phyloP scores from a whole-genome alignment of 768 basidiomycete species.

The Leccinum aurantiacum region DNA sequence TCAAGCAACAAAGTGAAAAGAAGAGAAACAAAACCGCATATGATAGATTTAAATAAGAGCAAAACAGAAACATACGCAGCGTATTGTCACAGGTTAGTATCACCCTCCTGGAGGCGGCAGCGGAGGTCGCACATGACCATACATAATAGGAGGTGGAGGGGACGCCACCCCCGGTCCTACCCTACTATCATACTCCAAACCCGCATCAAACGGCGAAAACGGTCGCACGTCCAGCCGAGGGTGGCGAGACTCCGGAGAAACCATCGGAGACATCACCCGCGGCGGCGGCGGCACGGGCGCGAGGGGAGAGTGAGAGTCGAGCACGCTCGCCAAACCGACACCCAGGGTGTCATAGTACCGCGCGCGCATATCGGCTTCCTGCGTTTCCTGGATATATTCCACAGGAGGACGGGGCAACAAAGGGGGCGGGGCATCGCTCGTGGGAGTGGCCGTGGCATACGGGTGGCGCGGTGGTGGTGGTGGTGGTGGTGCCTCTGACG shows the following conservation, averaged over 20 bases:
- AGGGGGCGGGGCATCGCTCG: slow-evolving; percentile 44
- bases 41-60: neutral
- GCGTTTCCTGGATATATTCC: slow-evolving; percentile 81
- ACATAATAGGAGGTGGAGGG: slow-evolving; percentile 3
- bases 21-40: neutral
- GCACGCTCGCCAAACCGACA: slow-evolving; percentile 29
- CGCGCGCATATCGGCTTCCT: slow-evolving; percentile 66
- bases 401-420: slow-evolving; percentile 73
- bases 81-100: slow-evolving; percentile 7
- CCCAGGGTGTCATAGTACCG: slow-evolving; percentile 34
- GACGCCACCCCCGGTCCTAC: slow-evolving; percentile 2
- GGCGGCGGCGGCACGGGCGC: slow-evolving; percentile 12
- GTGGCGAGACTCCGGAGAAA: neutral
- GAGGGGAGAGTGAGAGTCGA: slow-evolving; percentile 30
- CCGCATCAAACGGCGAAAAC: slow-evolving; percentile 48
- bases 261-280: slow-evolving; percentile 15
- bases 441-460: slow-evolving; percentile 6
- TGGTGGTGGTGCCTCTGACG: slow-evolving; percentile 32
- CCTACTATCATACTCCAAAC: slow-evolving; percentile 18
- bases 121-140: slow-evolving; percentile 2
- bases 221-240: slow-evolving; percentile 40
- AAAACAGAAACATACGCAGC: neutral
- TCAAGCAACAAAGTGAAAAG: neutral
- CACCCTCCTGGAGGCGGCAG: slow-evolving; percentile 13
- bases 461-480: slow-evolving; percentile 13